These are phyloP conservation scores for Funneliformis caledonium DNA, from an alignment of 371 early-diverging fungal species.

Conservation along the genomic window DNA sequence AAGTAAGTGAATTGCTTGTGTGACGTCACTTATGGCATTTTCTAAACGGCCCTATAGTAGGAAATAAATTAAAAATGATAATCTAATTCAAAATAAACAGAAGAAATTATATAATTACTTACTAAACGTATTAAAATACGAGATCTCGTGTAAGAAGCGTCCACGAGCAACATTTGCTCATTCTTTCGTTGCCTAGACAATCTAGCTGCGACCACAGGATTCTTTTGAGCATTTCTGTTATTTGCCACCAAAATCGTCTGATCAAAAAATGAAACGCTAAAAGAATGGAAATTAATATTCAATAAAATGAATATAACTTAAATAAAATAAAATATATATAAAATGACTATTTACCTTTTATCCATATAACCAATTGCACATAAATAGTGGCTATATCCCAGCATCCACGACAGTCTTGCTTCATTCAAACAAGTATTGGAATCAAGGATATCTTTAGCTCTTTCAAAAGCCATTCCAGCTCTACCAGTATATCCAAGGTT, in stretches of 20 bases:
- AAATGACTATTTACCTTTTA: constrained; percentile 17
- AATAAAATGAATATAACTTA: background rate
- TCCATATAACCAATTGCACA: constrained; percentile 27
- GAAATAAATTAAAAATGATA: constrained; percentile 2
- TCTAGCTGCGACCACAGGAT: background rate
- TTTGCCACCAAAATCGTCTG: background rate
- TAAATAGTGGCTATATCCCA: constrained; percentile 37
- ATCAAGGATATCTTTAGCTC: constrained; percentile 34
- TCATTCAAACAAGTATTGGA: background rate
- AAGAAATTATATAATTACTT: background rate
- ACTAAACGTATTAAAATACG: constrained; percentile 14
- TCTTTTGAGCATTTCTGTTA: background rate
- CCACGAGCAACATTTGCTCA: constrained; percentile 27
- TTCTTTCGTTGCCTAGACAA: background rate
- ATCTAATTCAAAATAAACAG: background rate
- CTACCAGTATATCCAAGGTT: constrained; percentile 38
- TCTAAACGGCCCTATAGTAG: constrained; percentile 28
- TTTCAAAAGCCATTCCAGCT: constrained; percentile 33
- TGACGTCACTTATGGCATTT: constrained; percentile 28
- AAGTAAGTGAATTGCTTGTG: constrained; percentile 4
- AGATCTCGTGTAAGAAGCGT: constrained; percentile 33
- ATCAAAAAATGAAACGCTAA: constrained; percentile 22
- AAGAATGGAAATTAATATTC: background rate
- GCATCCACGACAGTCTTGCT: constrained; percentile 22
- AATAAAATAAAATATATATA: background rate